These are phyloP conservation scores for Russula vinacea DNA, from an alignment of 768 basidiomycete species.

Conservation along the genomic window DNA sequence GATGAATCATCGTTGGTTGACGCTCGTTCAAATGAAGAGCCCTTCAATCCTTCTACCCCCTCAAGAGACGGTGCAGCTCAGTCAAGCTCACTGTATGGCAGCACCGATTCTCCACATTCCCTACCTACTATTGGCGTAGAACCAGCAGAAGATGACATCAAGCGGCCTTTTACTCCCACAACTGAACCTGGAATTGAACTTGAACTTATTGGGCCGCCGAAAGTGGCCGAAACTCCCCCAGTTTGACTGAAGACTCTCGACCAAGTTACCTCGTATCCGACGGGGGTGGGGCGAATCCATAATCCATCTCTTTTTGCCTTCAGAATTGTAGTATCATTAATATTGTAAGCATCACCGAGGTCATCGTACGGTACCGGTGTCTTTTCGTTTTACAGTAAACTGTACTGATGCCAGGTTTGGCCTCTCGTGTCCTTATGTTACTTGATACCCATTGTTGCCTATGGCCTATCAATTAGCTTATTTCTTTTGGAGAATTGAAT, in stretches of 20 bases:
- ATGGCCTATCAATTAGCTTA: neutral
- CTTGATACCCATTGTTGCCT: constrained; percentile 27
- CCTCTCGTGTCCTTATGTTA: constrained; percentile 38
- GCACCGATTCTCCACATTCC: constrained; percentile 10
- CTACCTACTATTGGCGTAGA: neutral
- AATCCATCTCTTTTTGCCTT: neutral
- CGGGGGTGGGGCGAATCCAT: neutral
- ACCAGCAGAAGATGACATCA: neutral
- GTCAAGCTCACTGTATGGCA: neutral
- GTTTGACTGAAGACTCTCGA: neutral
- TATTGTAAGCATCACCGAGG: constrained; percentile 17
- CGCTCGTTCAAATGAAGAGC: constrained; percentile 9
- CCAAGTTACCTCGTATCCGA: neutral
- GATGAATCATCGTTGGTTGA: constrained; percentile 23
- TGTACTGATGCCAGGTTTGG: constrained; percentile 49
- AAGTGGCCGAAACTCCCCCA: neutral
- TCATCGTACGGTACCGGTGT: constrained; percentile 7
- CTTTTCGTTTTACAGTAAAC: neutral
- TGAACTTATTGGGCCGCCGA: neutral
- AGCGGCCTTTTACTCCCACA: constrained; percentile 5
- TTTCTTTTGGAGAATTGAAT: neutral
- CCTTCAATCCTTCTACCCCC: neutral
- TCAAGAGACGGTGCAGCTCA: constrained; percentile 10
- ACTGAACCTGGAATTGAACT: constrained; percentile 3
- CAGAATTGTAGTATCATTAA: constrained; percentile 13